Evolutionary conservation across 2,329 filamentous ascomycete genomes (phyloP).

Genomic region (Penicillium sp.): DNA sequence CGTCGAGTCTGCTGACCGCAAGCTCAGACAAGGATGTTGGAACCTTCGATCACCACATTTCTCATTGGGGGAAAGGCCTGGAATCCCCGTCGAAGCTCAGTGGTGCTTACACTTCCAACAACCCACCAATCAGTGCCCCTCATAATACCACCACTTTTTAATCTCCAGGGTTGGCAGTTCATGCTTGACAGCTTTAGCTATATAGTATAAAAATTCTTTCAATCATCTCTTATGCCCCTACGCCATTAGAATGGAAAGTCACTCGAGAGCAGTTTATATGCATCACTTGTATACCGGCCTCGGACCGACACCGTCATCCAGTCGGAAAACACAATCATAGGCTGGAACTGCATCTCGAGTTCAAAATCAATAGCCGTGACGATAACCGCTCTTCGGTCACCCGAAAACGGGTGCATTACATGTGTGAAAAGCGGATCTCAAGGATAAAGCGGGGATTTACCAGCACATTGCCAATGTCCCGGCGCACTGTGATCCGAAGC

Average conservation of each 20-base stretch:
- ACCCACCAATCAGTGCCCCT: constrained; percentile 14
- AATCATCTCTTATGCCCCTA: background rate
- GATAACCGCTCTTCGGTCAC: constrained; percentile 2
- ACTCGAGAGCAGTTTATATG: background rate
- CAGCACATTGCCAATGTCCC: background rate
- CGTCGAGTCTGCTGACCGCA: constrained; percentile 18
- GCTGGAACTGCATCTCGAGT: background rate
- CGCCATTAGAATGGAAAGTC: background rate
- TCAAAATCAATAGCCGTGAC: constrained; percentile 11
- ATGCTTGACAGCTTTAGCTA: background rate
- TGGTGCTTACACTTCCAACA: background rate
- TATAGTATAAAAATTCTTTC: background rate
- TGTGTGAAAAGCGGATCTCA: constrained; percentile 8
- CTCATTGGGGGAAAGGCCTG: constrained; percentile 15
- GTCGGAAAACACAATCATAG: background rate
- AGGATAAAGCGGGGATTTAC: constrained; percentile 6
- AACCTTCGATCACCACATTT: constrained; percentile 9
- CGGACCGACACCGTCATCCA: background rate
- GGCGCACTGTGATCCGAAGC: constrained; percentile 18
- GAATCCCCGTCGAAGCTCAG: constrained; percentile 18
- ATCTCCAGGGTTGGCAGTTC: background rate
- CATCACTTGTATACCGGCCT: background rate
- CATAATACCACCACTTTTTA: background rate
- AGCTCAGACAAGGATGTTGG: background rate
- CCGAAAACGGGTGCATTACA: background rate